Percentiles rank a stretch among this genome's conserved stretches.
phyloP scores from a whole-genome alignment of 148 eudicot genomes.

The Simmondsia chinensis region DNA sequence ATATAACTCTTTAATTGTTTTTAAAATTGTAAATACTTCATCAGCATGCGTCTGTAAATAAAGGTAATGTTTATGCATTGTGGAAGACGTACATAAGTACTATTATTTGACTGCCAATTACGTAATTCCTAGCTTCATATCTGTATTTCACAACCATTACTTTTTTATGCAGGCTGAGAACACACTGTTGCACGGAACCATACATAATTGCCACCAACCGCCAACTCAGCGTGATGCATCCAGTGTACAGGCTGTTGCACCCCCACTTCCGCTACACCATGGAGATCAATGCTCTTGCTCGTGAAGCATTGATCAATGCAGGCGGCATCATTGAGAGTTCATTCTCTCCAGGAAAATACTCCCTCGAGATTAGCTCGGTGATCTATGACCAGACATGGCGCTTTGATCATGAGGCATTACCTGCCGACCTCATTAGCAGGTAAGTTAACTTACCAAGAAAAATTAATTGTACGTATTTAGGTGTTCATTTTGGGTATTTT shows the following conservation, averaged over 20 bases:
- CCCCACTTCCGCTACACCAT: conserved; percentile 24
- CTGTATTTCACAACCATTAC: not conserved
- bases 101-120: no score
- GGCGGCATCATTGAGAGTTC: conserved; percentile 15
- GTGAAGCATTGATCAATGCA: conserved; percentile 14
- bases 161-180: conserved; percentile 13
- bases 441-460: not conserved
- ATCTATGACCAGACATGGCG: conserved; percentile 54
- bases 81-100: no score
- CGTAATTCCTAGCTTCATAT: not conserved
- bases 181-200: conserved; percentile 16
- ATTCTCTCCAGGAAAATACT: conserved; percentile 28
- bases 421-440: conserved; percentile 58
- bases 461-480: not conserved
- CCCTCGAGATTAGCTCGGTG: conserved; percentile 41
- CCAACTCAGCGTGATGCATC: conserved; percentile 18
- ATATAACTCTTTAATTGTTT: no score
- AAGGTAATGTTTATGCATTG: conserved; percentile 2
- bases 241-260: conserved; percentile 17
- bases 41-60: no score
- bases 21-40: no score
- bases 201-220: conserved; percentile 19
- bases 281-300: conserved; percentile 18
- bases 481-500: no score
- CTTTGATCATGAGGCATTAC: conserved; percentile 50